Evolutionary conservation across 2,329 filamentous ascomycete species (phyloP).

Genomic region (Cladosporium sp.): DNA sequence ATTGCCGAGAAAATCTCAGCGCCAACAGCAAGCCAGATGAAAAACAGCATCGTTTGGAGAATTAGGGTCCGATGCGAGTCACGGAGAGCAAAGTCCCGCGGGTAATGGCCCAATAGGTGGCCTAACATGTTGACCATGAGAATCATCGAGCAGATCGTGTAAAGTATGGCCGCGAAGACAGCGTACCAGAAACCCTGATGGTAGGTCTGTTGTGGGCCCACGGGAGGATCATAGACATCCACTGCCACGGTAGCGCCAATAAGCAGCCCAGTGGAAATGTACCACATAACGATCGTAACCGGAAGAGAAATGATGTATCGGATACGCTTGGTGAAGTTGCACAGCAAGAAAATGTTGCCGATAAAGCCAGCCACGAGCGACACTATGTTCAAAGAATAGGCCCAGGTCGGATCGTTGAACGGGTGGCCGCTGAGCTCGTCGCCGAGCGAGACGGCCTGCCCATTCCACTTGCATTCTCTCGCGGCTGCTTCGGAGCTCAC

Average conservation of each 20-base stretch:
- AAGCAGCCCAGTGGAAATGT: conserved; percentile 55
- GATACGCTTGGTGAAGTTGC: conserved; percentile 78
- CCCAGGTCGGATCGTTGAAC: conserved; percentile 66
- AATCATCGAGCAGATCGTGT: conserved; percentile 70
- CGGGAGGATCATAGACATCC: conserved; percentile 51
- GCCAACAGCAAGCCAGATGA: conserved; percentile 73
- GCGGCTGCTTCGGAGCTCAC: conserved; percentile 39
- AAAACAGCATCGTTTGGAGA: conserved; percentile 80
- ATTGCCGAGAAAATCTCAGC: conserved; percentile 67
- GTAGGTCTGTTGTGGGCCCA: conserved; percentile 48
- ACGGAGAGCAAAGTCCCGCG: conserved; percentile 70
- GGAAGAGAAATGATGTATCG: conserved; percentile 78
- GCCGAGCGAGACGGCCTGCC: conserved; percentile 23
- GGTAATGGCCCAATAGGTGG: conserved; percentile 67
- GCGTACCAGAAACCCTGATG: conserved; percentile 86
- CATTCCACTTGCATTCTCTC: conserved; percentile 19
- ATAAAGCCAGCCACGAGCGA: conserved; percentile 70
- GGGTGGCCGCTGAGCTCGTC: conserved; percentile 51
- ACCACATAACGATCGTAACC: conserved; percentile 76
- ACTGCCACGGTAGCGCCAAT: conserved; percentile 62
- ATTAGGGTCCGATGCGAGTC: conserved; percentile 81
- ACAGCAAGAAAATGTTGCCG: conserved; percentile 73
- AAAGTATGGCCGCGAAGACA: conserved; percentile 70
- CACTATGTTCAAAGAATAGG: conserved; percentile 65
- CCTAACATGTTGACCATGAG: conserved; percentile 75